Percentiles rank a stretch among this genome's conserved stretches.
phyloP scores from a whole-genome alignment of 345 rosid genomes.

The Gossypium mustelinum region DNA sequence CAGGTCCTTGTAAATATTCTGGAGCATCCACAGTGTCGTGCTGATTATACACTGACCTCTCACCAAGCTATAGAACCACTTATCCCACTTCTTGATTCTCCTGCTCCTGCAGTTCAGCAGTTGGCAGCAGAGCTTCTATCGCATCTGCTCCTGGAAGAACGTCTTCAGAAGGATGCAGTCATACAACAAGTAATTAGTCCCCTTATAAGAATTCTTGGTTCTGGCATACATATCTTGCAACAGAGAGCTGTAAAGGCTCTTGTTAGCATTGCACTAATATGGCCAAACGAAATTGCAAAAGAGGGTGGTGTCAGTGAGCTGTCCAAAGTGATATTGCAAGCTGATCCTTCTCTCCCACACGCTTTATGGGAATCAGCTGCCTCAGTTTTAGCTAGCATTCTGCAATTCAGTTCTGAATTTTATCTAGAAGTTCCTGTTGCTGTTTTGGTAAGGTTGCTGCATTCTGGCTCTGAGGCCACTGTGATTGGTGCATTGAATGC shows the following conservation, averaged over 20 bases:
- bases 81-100: conserved; percentile 88
- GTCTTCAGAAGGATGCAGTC: conserved; percentile 83
- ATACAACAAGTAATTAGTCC: conserved; percentile 85
- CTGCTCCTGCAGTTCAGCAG: conserved; percentile 92
- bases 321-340: conserved; percentile 86
- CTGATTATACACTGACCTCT: conserved; percentile 69
- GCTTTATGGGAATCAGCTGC: conserved; percentile 96
- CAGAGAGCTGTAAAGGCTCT: conserved; percentile 99
- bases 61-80: conserved; percentile 92
- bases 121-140: conserved; percentile 98
- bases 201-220: conserved; percentile 75
- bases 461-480: conserved; percentile 76
- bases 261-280: conserved; percentile 73
- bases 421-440: conserved; percentile 96
- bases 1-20: conserved; percentile 92
- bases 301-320: conserved; percentile 94
- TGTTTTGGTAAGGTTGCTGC: conserved; percentile 87
- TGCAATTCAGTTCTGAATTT: conserved; percentile 94
- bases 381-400: conserved; percentile 70
- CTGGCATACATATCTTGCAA: conserved; percentile 84
- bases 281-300: conserved; percentile 97
- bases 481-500: conserved; percentile 87
- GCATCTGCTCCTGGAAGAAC: conserved; percentile 78
- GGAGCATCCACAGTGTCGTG: conserved; percentile 95
- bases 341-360: conserved; percentile 92